phyloP scores from a whole-genome alignment of 768 basidiomycete species.

The Asterophora lycoperdoides region DNA sequence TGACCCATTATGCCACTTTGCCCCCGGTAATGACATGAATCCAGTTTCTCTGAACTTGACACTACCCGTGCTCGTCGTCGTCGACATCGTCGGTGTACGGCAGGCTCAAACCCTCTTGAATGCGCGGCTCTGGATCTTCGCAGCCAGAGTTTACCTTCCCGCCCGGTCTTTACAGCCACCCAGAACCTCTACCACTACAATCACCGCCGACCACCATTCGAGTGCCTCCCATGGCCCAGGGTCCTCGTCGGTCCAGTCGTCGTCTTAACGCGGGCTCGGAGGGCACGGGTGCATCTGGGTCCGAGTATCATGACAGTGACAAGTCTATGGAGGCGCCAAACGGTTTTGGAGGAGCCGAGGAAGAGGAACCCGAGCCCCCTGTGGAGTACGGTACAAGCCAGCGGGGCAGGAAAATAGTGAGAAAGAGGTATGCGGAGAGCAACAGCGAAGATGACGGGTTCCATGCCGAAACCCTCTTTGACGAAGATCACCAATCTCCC shows the following conservation, averaged over 20 bases:
- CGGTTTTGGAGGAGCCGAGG: slow-evolving; percentile 28
- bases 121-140: slow-evolving; percentile 3
- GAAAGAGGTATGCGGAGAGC: slow-evolving; percentile 41
- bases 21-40: neutral
- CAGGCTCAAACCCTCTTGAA: slow-evolving; percentile 1
- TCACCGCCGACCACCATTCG: slow-evolving; percentile 22
- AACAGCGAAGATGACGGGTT: slow-evolving; percentile 37
- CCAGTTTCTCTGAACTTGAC: slow-evolving; percentile 1
- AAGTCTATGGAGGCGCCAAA: slow-evolving; percentile 34
- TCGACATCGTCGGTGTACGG: slow-evolving; percentile 6
- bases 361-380: slow-evolving; percentile 23
- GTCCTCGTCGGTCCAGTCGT: slow-evolving; percentile 33
- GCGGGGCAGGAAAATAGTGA: slow-evolving; percentile 39
- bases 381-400: slow-evolving; percentile 24
- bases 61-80: slow-evolving; percentile 4
- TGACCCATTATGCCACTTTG: neutral
- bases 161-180: slow-evolving; percentile 6
- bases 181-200: slow-evolving; percentile 2
- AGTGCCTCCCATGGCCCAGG: slow-evolving; percentile 21
- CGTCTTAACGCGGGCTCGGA: slow-evolving; percentile 26
- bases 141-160: neutral
- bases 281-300: slow-evolving; percentile 36
- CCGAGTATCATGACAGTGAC: slow-evolving; percentile 48
- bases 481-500: slow-evolving; percentile 24
- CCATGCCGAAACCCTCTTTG: slow-evolving; percentile 24